Evolutionary conservation across 1,284 basidiomycete species (phyloP).

Genomic region (Rhizopogon hawkerae): DNA sequence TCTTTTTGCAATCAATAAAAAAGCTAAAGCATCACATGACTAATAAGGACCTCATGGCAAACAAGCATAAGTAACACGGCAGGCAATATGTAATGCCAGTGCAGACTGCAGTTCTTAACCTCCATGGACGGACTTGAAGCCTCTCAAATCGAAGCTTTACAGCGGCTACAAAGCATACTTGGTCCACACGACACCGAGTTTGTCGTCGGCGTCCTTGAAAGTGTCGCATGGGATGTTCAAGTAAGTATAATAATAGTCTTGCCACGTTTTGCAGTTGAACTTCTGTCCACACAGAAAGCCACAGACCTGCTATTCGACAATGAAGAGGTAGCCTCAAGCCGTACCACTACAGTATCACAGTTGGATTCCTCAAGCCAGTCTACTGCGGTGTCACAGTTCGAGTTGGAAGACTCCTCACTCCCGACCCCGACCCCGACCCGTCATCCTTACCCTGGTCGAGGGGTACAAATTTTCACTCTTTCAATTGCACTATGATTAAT

Average conservation of each 20-base stretch:
- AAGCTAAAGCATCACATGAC: neutral
- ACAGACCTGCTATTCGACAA: conserved; percentile 52
- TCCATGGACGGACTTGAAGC: conserved; percentile 15
- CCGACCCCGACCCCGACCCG: neutral
- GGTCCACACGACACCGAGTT: conserved; percentile 42
- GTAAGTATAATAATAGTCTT: conserved; percentile 25
- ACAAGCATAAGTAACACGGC: neutral
- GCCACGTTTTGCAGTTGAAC: neutral
- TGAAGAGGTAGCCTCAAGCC: conserved; percentile 16
- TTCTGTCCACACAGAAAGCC: conserved; percentile 35
- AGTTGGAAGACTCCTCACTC: conserved; percentile 43
- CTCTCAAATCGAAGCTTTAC: conserved; percentile 13
- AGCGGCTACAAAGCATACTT: conserved; percentile 16
- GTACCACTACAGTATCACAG: neutral
- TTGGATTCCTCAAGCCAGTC: conserved; percentile 7
- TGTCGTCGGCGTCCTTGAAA: conserved; percentile 48
- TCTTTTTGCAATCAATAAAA: conserved; percentile 1
- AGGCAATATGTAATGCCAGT: too few species aligned
- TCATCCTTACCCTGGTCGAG: conserved; percentile 5
- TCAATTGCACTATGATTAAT: neutral
- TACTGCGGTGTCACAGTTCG: conserved; percentile 32
- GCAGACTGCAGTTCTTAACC: neutral
- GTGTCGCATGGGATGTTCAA: conserved; percentile 63
- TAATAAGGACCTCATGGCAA: neutral
- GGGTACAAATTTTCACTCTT: conserved; percentile 6